These are phyloP conservation scores for Diatrype stigma DNA, from an alignment of 2,329 filamentous ascomycete species.

Conservation along the genomic window DNA sequence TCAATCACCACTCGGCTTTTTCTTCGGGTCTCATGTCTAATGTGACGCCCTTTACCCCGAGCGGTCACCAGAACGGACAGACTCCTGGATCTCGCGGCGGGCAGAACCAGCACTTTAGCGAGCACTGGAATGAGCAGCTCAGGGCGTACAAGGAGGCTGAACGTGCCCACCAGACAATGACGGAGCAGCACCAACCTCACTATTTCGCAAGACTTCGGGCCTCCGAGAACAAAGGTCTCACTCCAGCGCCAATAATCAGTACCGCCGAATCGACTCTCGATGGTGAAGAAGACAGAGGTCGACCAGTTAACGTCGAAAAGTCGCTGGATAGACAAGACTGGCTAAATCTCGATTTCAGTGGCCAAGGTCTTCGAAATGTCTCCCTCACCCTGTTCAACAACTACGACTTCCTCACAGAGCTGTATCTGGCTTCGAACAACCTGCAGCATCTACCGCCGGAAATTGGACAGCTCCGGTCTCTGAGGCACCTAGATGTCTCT, in stretches of 20 bases:
- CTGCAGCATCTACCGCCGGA: slow-evolving; percentile 72
- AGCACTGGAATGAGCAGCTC: slow-evolving; percentile 87
- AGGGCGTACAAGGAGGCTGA: slow-evolving; percentile 73
- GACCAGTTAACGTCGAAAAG: slow-evolving; percentile 63
- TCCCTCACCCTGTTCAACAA: slow-evolving; percentile 70
- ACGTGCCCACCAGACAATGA: slow-evolving; percentile 68
- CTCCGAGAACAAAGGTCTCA: slow-evolving; percentile 64
- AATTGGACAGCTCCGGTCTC: slow-evolving; percentile 76
- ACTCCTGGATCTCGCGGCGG: slow-evolving; percentile 41
- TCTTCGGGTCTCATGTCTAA: slow-evolving; percentile 61
- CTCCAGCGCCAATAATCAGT: slow-evolving; percentile 48
- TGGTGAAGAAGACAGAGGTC: slow-evolving; percentile 54
- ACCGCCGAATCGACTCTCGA: slow-evolving; percentile 46
- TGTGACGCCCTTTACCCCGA: slow-evolving; percentile 55
- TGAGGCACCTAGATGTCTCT: slow-evolving; percentile 82
- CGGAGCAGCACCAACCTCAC: slow-evolving; percentile 59
- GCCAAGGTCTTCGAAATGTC: slow-evolving; percentile 86
- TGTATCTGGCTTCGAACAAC: slow-evolving; percentile 93
- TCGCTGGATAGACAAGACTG: slow-evolving; percentile 73
- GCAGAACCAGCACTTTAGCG: slow-evolving; percentile 50
- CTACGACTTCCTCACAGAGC: slow-evolving; percentile 84
- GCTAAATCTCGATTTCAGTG: slow-evolving; percentile 90
- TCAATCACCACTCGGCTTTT: slow-evolving; percentile 56
- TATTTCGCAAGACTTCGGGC: slow-evolving; percentile 71
- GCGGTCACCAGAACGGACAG: slow-evolving; percentile 55